phyloP scores from a whole-genome alignment of 1,284 basidiomycete species.

The Apiotrichum laibachii region DNA sequence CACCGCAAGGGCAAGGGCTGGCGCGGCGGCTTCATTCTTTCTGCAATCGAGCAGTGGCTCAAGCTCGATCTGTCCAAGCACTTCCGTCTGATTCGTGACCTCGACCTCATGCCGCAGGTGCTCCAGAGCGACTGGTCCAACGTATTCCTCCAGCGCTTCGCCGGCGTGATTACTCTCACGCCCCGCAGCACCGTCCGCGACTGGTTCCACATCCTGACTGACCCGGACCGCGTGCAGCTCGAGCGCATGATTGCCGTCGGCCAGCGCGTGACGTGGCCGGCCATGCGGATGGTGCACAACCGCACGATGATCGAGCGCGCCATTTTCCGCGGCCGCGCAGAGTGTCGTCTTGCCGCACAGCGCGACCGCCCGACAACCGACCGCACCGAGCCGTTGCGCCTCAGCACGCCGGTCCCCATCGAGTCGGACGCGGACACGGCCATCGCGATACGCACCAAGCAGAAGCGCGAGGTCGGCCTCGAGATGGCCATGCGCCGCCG shows the following conservation, averaged over 20 bases:
- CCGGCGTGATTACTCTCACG: conserved; percentile 63
- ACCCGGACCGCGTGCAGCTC: conserved; percentile 75
- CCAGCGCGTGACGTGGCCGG: conserved; percentile 90
- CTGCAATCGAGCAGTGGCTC: conserved; percentile 86
- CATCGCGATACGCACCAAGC: conserved; percentile 34
- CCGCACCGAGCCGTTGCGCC: conserved; percentile 13
- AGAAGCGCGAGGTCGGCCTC: conserved; percentile 12
- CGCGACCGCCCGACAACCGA: conserved; percentile 41
- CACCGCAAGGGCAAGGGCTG: conserved; percentile 57
- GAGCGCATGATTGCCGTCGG: conserved; percentile 81
- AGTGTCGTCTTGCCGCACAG: conserved; percentile 59
- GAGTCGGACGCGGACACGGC: conserved; percentile 51
- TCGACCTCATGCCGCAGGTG: conserved; percentile 81
- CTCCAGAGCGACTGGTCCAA: conserved; percentile 93
- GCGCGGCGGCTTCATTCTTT: conserved; percentile 92
- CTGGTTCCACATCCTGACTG: conserved; percentile 78
- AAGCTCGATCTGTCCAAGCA: conserved; percentile 94
- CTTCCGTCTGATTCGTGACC: conserved; percentile 89
- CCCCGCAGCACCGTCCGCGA: conserved; percentile 78
- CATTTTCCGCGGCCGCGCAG: conserved; percentile 74
- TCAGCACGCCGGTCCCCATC: conserved; percentile 35
- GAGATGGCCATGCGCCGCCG: conserved; percentile 7
- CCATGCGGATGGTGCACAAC: conserved; percentile 90
- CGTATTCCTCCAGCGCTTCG: conserved; percentile 73
- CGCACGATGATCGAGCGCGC: conserved; percentile 63